Base-by-base conservation (phyloP, 108 stramenopile genomes). In the Cylindrotheca fusiformis region DNA sequence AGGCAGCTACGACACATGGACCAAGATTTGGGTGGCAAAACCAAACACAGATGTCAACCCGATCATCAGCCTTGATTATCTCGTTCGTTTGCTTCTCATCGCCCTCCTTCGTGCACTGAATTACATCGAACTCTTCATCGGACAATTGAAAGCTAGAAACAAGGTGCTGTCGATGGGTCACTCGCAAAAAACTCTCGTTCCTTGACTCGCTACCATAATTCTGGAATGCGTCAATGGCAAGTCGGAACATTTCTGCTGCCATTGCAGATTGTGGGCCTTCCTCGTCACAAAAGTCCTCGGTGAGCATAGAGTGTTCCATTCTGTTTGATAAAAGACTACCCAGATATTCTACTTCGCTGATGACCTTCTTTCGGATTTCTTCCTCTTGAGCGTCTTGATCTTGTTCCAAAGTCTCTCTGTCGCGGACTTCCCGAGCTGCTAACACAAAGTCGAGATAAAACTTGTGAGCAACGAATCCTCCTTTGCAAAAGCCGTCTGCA, bases 241-340 rank as follows among this genome's bases (percentile, higher is more conserved):
- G 17, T 52, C 19, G 10, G 6, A 52, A 20, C 51, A 52, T 12
- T 20, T 52, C 51, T 19, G 51, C 10, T 52, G 51, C 51, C 6
- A 52, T 6, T 12, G 51, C 51, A 20, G 51, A 52, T 52, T 52
- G 51, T 52, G 51, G 51, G 21, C 17, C 51, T 20, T 52, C 51
- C 51, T 52, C 51, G 18, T 20, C 51, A 20, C 21, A 20, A 20
- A 8, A 52, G 6, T 20, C 10, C 21, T 12, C 51, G 6, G 51
- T 20, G 51, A 19, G 21, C 17, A 52, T 14, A 20, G 51, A 52
- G 21, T 52, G 10, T 12, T 12, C 19, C 6, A 12, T 20, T 20
- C 51, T 8, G 21, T 52, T 12, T 52, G 6, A 20, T 12, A 52
- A 20, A 12, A 52, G 19, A 12, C 21, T 52, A n/a, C 17, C 44